These are phyloP conservation scores for Calamus simplicifolius DNA, from an alignment of 176 grass and related monocot species.

Conservation along the genomic window DNA sequence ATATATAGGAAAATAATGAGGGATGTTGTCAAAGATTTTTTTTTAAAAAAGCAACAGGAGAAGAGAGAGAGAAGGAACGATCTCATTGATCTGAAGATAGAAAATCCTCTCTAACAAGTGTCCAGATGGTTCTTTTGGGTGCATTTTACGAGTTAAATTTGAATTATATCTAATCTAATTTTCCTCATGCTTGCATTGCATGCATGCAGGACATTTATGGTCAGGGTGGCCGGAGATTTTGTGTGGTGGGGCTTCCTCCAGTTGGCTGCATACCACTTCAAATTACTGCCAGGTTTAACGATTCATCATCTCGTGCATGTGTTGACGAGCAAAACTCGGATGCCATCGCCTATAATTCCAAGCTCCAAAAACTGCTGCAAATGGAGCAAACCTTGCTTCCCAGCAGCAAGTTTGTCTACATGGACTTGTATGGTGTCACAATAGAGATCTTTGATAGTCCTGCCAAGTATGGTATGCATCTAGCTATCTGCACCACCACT, in stretches of 20 bases:
- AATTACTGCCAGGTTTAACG: conserved; percentile 39
- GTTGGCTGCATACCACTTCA: conserved; percentile 76
- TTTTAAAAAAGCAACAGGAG: no score
- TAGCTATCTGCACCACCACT: not conserved
- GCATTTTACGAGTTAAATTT: no score
- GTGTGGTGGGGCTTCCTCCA: conserved; percentile 55
- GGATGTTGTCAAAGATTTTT: no score
- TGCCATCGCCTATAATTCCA: conserved; percentile 51
- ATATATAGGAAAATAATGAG: no score
- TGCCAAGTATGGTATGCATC: conserved; percentile 42
- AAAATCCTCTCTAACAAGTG: no score
- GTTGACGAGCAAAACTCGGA: conserved; percentile 57
- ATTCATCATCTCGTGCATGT: conserved; percentile 28
- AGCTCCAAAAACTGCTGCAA: conserved; percentile 34
- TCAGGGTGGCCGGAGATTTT: conserved; percentile 39
- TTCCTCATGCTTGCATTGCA: not conserved
- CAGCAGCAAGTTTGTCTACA: conserved; percentile 52
- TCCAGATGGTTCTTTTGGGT: no score
- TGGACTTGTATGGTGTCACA: conserved; percentile 42
- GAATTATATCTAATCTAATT: no score
- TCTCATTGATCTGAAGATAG: no score
- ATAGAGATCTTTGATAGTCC: conserved; percentile 42
- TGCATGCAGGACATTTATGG: conserved; percentile 53
- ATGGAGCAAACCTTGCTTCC: conserved; percentile 34
- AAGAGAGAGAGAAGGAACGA: no score